Conservation (phyloP, 2,329 filamentous ascomycete genomes). For the Geosmithia flava region DNA sequence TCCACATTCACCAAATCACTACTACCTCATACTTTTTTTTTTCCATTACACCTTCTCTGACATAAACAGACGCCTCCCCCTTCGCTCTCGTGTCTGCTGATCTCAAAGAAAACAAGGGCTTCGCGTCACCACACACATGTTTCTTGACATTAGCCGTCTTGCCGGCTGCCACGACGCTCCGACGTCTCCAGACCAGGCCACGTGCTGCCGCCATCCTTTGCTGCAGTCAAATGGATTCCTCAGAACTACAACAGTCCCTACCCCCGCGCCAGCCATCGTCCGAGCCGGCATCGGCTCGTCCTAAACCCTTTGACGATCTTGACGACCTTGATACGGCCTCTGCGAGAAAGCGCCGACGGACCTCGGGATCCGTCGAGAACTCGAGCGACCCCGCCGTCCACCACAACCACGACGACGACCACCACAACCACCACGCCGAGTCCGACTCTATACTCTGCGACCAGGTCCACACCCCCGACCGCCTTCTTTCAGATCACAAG, state of each 20-base stretch:
- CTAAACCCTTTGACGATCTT: constrained; percentile 46
- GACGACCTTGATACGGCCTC: constrained; percentile 35
- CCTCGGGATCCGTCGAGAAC: constrained; percentile 11
- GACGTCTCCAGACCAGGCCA: constrained; percentile 32
- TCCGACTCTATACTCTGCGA: neutral
- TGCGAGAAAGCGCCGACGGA: constrained; percentile 46
- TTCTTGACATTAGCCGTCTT: constrained; percentile 37
- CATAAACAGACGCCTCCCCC: neutral
- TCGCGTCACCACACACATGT: constrained; percentile 36
- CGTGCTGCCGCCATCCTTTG: constrained; percentile 19
- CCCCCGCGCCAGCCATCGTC: constrained; percentile 47
- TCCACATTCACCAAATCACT: neutral
- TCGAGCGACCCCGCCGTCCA: neutral
- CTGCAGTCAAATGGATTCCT: constrained; percentile 41
- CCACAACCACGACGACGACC: neutral
- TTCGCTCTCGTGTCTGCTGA: neutral
- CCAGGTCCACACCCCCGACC: neutral
- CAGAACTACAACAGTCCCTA: constrained; percentile 35
- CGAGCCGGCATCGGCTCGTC: constrained; percentile 50
- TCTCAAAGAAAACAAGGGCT: neutral
- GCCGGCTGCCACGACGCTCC: constrained; percentile 41
- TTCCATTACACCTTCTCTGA: too few relatives aligned
- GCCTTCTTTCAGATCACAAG: neutral
- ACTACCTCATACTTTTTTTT: neutral
- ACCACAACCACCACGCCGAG: neutral